These are phyloP conservation scores for Saitozyma sp. DNA, from an alignment of 768 basidiomycete genomes.

Conservation along the genomic window DNA sequence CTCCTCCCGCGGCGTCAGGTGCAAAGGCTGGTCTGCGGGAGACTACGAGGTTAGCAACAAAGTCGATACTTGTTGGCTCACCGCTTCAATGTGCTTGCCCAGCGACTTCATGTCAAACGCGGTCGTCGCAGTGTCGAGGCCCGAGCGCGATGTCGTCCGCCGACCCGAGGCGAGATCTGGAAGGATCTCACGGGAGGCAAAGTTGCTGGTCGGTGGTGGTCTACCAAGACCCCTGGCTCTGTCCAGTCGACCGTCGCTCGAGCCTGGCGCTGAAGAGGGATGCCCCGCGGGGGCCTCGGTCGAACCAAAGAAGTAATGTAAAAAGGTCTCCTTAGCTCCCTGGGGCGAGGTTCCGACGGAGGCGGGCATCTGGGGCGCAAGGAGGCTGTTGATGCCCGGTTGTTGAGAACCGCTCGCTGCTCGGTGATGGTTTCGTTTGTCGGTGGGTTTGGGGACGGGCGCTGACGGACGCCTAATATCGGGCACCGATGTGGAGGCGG, in stretches of 20 bases:
- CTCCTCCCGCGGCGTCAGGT: constrained; percentile 80
- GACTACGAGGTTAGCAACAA: constrained; percentile 52
- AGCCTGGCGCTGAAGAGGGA: too few species aligned
- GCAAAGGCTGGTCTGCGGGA: constrained; percentile 61
- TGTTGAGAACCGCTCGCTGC: constrained; percentile 20
- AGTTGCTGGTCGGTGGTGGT: too few species aligned
- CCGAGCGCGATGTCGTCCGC: constrained; percentile 39
- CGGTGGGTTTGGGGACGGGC: neutral
- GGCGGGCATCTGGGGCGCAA: neutral
- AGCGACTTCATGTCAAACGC: constrained; percentile 99
- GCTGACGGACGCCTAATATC: constrained; percentile 38
- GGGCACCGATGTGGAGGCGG: constrained; percentile 57
- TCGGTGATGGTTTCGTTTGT: constrained; percentile 28
- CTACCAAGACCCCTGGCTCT: too few species aligned
- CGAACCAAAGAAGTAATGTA: constrained; percentile 95
- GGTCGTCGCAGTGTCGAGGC: constrained; percentile 73
- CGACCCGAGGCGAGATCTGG: constrained; percentile 47
- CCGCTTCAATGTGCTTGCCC: constrained; percentile 95
- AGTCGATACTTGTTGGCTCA: constrained; percentile 57
- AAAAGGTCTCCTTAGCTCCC: constrained; percentile 82
- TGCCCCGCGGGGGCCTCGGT: neutral
- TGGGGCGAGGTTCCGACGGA: constrained; percentile 38
- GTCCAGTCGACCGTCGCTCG: too few species aligned
- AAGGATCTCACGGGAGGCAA: constrained; percentile 33
- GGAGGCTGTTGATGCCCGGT: constrained; percentile 5